phyloP scores from a whole-genome alignment of 2,329 filamentous ascomycete genomes.

The Colletotrichum sojae region DNA sequence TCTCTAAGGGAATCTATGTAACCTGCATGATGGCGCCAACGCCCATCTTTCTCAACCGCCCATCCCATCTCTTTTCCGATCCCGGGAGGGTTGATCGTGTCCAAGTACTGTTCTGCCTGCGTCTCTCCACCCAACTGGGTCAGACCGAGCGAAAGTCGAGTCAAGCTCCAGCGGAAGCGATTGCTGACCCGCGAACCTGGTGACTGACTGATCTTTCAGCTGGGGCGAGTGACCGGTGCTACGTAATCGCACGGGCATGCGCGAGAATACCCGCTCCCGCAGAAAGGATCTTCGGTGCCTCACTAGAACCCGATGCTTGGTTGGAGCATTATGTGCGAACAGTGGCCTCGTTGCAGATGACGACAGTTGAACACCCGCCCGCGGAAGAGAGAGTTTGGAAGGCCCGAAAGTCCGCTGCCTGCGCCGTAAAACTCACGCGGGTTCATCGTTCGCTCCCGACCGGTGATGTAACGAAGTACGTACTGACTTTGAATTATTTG shows the following conservation, averaged over 20 bases:
- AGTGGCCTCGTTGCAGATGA: slow-evolving; percentile 29
- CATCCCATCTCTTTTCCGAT: slow-evolving; percentile 26
- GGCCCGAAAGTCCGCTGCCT: slow-evolving; percentile 37
- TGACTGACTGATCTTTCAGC: slow-evolving; percentile 31
- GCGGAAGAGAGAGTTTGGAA: not conserved
- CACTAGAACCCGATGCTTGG: slow-evolving; percentile 17
- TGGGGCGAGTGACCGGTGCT: slow-evolving; percentile 35
- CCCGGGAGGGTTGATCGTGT: slow-evolving; percentile 11
- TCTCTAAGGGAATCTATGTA: slow-evolving; percentile 25
- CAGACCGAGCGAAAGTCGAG: not conserved
- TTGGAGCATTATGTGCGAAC: not conserved
- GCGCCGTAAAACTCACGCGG: slow-evolving; percentile 10
- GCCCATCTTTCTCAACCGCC: slow-evolving; percentile 7
- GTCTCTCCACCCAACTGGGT: slow-evolving; percentile 9
- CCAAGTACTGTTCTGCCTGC: not conserved
- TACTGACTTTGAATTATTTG: not conserved
- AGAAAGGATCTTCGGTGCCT: slow-evolving; percentile 35
- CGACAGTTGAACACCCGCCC: slow-evolving; percentile 26
- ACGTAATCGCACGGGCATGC: slow-evolving; percentile 31
- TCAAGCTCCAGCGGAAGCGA: slow-evolving; percentile 11
- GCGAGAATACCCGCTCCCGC: slow-evolving; percentile 16
- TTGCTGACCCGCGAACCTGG: slow-evolving; percentile 33
- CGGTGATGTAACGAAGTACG: slow-evolving; percentile 15
- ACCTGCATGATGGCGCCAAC: slow-evolving; percentile 19
- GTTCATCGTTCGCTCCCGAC: slow-evolving; percentile 27